Evolutionary conservation across 352 stramenopile genomes (phyloP), one percentile per base, ranked within the genome.

Genomic region (Phytophthora brassicae): DNA sequence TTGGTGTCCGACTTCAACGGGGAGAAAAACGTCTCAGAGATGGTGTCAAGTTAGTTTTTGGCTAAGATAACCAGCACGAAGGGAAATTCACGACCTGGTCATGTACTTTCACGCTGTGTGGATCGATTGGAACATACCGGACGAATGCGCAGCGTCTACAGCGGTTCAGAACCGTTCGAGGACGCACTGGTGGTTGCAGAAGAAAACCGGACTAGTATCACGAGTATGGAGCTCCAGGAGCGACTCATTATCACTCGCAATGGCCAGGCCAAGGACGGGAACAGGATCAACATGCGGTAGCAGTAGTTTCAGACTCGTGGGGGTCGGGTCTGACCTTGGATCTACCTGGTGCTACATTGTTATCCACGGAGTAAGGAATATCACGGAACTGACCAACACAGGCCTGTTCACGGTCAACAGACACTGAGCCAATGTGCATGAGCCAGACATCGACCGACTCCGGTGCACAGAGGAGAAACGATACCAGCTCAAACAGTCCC

Each of bases 21-120:
- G 47, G 31, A 13, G 47, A 55, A 13, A 29, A 55, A 35, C 47
- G 39, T 49, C 51, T 59, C 39, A 59, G 51, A 50, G 38, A 59
- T 19, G 38, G 39, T 11, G 19, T 59, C 4, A 59, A 59, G 14
- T 39, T 59, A 16, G 39, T 59, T 1, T 59, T 59, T 13, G 51
- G 51, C 2, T 59, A 38, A n/a, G 38, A 50, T 6, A 39, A 39
- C 12, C 50, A 39, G 51, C 24, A 59, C 17, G 39, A 50, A 44
- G 39, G 51, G 0, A 50, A 59, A 12, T 51, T 59, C 39, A 49
- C 33, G 19, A 59, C 39, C 24, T 59, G n/a, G 28, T 43, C 39
- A 17, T 4, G 13, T 1, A 13, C 11, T 1, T 59, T 51, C 39
- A 44, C 26, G 39, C 39, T 8, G 51, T 59, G n/a, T 38, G 26